These are phyloP conservation scores for Penicillium psychrofluorescens DNA, from an alignment of 495 filamentous ascomycete species.

Conservation along the genomic window DNA sequence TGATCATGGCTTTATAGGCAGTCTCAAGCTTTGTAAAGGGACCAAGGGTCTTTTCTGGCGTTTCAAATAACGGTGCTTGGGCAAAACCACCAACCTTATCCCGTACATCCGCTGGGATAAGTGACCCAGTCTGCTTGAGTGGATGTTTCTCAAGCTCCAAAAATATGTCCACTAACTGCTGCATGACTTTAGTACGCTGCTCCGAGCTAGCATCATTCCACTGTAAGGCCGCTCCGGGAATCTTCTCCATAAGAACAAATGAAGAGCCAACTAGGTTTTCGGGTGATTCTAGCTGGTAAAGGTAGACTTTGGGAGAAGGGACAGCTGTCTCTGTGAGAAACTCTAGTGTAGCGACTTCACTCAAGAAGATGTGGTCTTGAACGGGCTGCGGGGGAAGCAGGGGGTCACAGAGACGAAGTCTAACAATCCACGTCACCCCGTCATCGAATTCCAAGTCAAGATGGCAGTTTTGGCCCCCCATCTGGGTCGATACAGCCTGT, in stretches of 20 bases:
- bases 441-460: constrained; percentile 8
- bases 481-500: neutral
- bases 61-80: too few species aligned
- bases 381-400: constrained; percentile 7
- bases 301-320: constrained; percentile 6
- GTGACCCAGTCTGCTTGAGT: neutral
- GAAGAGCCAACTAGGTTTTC: constrained; percentile 16
- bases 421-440: constrained; percentile 6
- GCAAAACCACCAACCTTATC: too few species aligned
- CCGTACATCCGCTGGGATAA: neutral
- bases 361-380: constrained; percentile 13
- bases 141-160: constrained; percentile 6
- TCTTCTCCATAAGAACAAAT: constrained; percentile 32
- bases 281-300: constrained; percentile 4
- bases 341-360: constrained; percentile 17
- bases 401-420: constrained; percentile 1
- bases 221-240: constrained; percentile 19
- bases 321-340: constrained; percentile 11
- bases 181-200: constrained; percentile 23
- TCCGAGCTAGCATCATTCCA: constrained; percentile 12
- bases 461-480: constrained; percentile 10
- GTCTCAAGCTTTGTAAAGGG: too few species aligned
- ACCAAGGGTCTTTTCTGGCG: too few species aligned
- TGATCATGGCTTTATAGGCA: too few species aligned
- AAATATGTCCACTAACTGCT: constrained; percentile 25